Evolutionary conservation across 495 filamentous ascomycete species (phyloP).

Genomic region (Xylaria telfairii): DNA sequence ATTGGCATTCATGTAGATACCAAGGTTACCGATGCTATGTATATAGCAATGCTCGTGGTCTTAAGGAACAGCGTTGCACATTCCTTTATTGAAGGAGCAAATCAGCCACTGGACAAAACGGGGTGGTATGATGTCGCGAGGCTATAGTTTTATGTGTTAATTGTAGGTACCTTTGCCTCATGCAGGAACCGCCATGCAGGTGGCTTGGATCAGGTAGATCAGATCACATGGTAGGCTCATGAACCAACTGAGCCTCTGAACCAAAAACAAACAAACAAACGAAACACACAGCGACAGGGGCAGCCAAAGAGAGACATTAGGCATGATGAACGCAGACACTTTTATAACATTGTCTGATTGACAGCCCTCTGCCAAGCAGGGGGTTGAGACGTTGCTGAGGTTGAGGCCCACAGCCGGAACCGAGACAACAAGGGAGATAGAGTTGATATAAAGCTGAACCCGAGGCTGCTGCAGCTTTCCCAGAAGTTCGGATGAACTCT

Average conservation of each 20-base stretch:
- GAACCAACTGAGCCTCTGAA: background rate
- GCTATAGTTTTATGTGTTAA: background rate
- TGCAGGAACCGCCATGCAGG: slow-evolving; percentile 4
- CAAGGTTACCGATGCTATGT: background rate
- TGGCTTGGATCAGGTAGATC: slow-evolving; percentile 7
- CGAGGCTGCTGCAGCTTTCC: slow-evolving; percentile 14
- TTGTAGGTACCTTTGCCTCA: background rate
- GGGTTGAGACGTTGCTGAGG: slow-evolving; percentile 20
- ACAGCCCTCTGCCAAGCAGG: slow-evolving; percentile 10
- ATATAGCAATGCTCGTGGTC: background rate
- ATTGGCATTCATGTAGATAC: background rate
- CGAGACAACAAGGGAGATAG: background rate
- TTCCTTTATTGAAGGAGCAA: slow-evolving; percentile 5
- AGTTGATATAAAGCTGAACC: slow-evolving; percentile 5
- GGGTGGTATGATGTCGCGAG: slow-evolving; percentile 1
- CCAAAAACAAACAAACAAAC: background rate
- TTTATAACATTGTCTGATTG: background rate
- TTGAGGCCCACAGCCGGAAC: slow-evolving; percentile 9
- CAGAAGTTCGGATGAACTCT: slow-evolving; percentile 9
- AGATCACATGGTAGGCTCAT: background rate
- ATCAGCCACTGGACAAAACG: background rate
- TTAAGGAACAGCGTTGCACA: background rate
- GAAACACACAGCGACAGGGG: background rate
- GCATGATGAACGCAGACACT: background rate
- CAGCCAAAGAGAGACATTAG: background rate